Conservation (phyloP, 768 basidiomycete genomes). For the Mycena floridula region DNA sequence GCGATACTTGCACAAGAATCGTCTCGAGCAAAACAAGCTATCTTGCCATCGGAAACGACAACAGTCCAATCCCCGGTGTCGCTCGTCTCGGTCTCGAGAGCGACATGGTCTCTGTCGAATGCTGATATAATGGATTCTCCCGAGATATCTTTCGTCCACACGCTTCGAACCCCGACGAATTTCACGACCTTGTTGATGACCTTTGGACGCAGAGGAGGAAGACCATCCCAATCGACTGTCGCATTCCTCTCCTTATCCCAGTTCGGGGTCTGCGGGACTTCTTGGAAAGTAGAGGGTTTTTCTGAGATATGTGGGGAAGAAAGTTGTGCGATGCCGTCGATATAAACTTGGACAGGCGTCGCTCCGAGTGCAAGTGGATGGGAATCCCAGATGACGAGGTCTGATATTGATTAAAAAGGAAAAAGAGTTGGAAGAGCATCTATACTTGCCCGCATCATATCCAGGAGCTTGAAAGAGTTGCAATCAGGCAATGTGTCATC, state of each 20-base stretch:
- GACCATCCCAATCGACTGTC: conserved; percentile 53
- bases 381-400: conserved; percentile 70
- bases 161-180: conserved; percentile 2
- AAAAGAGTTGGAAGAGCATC: background rate
- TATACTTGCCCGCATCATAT: conserved; percentile 53
- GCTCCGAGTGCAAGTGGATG: conserved; percentile 77
- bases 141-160: background rate
- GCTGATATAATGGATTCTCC: background rate
- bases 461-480: no score
- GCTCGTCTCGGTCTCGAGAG: background rate
- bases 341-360: conserved; percentile 75
- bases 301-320: conserved; percentile 32
- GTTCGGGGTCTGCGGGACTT: conserved; percentile 47
- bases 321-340: conserved; percentile 78
- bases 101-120: background rate
- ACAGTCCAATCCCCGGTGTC: conserved; percentile 1
- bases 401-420: conserved; percentile 17
- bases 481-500: no score
- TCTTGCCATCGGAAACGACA: background rate
- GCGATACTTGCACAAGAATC: background rate
- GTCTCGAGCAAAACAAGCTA: conserved; percentile 2
- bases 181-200: conserved; percentile 16
- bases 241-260: conserved; percentile 52
- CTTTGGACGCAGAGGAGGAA: conserved; percentile 53
- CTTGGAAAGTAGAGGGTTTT: conserved; percentile 53